phyloP scores from a whole-genome alignment of 192 early-diverging fungal species.

The Rhizophagus clarus region DNA sequence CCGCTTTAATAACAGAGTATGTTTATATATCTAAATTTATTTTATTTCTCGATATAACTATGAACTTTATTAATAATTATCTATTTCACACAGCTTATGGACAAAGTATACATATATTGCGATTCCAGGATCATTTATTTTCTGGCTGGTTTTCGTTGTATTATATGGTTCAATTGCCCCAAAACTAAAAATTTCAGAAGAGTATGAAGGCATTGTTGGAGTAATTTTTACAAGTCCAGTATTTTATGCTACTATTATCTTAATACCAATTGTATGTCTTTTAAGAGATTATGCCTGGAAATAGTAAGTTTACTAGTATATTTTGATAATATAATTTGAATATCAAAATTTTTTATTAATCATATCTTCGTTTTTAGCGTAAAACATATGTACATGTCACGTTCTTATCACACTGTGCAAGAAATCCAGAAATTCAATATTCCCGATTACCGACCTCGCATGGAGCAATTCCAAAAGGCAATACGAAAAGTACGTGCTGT shows the following conservation, averaged over 20 bases:
- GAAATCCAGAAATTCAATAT: constrained; percentile 99
- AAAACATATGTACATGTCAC: constrained; percentile 76
- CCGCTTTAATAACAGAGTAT: constrained; percentile 83
- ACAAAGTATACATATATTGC: constrained; percentile 93
- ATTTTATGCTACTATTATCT: constrained; percentile 87
- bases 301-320: constrained; percentile 69
- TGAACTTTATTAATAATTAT: not conserved
- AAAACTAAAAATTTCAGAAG: constrained; percentile 63
- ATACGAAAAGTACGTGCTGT: constrained; percentile 96
- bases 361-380: constrained; percentile 47
- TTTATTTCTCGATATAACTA: not conserved
- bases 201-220: constrained; percentile 73
- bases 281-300: constrained; percentile 93
- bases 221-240: constrained; percentile 64
- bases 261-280: constrained; percentile 85
- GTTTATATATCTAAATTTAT: not conserved
- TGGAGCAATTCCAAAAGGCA: constrained; percentile 98
- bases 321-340: constrained; percentile 19
- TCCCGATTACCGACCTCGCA: constrained; percentile 95
- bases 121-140: constrained; percentile 83
- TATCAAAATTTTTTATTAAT: not conserved
- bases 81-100: constrained; percentile 66
- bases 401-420: constrained; percentile 94
- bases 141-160: constrained; percentile 90
- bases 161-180: constrained; percentile 80